These are phyloP conservation scores for Teratosphaeria viscida DNA, from an alignment of 2,329 filamentous ascomycete species.

Conservation along the genomic window DNA sequence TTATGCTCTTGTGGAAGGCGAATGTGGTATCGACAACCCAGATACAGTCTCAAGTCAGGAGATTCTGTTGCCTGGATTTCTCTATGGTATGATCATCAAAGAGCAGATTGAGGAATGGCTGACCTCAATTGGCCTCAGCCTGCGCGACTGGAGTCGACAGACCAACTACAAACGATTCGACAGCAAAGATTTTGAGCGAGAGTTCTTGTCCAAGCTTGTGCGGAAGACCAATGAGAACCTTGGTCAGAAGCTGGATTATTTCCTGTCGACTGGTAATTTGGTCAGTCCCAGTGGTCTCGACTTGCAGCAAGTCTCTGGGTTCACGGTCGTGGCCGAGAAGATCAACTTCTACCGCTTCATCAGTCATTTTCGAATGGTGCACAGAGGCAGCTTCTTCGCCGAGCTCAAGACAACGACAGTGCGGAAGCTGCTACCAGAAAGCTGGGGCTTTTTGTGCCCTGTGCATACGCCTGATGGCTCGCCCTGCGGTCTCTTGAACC, in stretches of 20 bases:
- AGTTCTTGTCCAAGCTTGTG: constrained; percentile 71
- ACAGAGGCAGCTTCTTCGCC: constrained; percentile 97
- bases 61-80: constrained; percentile 80
- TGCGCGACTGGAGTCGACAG: constrained; percentile 43
- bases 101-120: constrained; percentile 88
- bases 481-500: constrained; percentile 89
- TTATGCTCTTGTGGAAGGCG: constrained; percentile 83
- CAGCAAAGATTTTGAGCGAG: constrained; percentile 64
- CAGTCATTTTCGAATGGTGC: constrained; percentile 97
- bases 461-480: constrained; percentile 95
- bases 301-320: constrained; percentile 87
- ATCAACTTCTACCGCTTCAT: constrained; percentile 99
- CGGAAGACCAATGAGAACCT: constrained; percentile 78
- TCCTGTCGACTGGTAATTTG: constrained; percentile 89
- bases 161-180: constrained; percentile 52
- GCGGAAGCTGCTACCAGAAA: constrained; percentile 87
- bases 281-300: constrained; percentile 86
- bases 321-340: constrained; percentile 94
- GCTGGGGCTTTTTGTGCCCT: constrained; percentile 95
- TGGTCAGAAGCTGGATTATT: constrained; percentile 81
- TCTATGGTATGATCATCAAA: constrained; percentile 93
- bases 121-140: constrained; percentile 41
- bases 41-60: constrained; percentile 96
- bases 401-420: constrained; percentile 96
- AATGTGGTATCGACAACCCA: constrained; percentile 88